A percentile compares a stretch with the other conserved stretches of the same genome.
phyloP scores from a whole-genome alignment of 2,329 filamentous ascomycete species.

The Esteya vermicola region DNA sequence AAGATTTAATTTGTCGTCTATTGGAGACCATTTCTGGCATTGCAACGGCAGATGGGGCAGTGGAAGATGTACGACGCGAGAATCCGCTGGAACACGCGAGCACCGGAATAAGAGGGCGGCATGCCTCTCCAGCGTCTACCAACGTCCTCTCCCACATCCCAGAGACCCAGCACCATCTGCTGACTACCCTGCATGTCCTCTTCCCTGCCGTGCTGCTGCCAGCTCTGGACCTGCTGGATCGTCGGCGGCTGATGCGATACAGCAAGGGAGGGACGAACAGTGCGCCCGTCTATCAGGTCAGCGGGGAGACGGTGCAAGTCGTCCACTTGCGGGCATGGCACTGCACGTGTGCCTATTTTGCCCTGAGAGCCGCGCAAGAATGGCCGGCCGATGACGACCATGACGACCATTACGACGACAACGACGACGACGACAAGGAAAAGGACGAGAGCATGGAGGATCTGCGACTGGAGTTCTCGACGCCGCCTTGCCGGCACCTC shows the following conservation, averaged over 20 bases:
- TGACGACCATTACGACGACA: slow-evolving; percentile 4
- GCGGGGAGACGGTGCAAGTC: slow-evolving; percentile 37
- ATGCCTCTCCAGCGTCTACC: background rate
- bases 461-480: too few species aligned
- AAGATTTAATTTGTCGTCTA: too few species aligned
- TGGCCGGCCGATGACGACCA: slow-evolving; percentile 5
- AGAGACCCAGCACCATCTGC: slow-evolving; percentile 31
- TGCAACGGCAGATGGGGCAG: background rate
- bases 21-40: slow-evolving; percentile 20
- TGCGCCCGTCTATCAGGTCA: slow-evolving; percentile 11
- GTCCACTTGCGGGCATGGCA: slow-evolving; percentile 69
- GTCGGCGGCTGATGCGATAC: slow-evolving; percentile 49
- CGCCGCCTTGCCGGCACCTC: slow-evolving; percentile 66
- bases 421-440: slow-evolving; percentile 1
- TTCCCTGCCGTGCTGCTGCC: slow-evolving; percentile 72
- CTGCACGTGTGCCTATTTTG: slow-evolving; percentile 79
- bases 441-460: slow-evolving; percentile 14
- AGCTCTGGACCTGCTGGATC: slow-evolving; percentile 77
- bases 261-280: slow-evolving; percentile 13
- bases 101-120: too few species aligned
- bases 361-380: slow-evolving; percentile 31
- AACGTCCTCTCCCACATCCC: slow-evolving; percentile 18
- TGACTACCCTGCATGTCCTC: slow-evolving; percentile 74
- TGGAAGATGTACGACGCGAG: background rate
- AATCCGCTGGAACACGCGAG: too few species aligned